Base-by-base conservation (phyloP, 306 rosid genomes). In the Acmispon strigosus region DNA sequence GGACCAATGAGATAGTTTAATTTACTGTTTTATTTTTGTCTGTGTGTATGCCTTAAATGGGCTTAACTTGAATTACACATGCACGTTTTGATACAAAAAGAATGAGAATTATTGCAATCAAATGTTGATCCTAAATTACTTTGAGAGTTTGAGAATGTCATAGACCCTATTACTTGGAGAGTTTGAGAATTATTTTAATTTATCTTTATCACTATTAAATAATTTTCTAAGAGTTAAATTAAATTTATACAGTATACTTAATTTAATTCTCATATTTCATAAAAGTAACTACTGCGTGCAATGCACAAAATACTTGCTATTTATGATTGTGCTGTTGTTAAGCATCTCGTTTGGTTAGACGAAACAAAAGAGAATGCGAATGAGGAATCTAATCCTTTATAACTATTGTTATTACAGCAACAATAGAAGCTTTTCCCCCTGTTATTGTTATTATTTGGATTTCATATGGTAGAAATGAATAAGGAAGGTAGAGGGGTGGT, bases 261-360 rank as follows among this genome's bases (percentile, higher is more conserved):
- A 2, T 27, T 27, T 27, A 27, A 27, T 4, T 27, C 34, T 27
- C 3, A 27, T 27, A 27, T 27, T 27, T 27, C 5, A 27, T 27
- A 27, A 27, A 27, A 27, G 4, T 27, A 27, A 27, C 34, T 27
- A 27, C n/a, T n/a, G 34, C 0, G 34, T 0, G 5, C 5, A 27
- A 27, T 27, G 34, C 34, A 27, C 5, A 4, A 4, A 22, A 27
- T 27, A 27, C 34, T 27, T 27, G 34, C 34, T 27, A 27, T 48
- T 71, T 57, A 5, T 4, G 8, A 47, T 14, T 61, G 18, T 11
- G 27, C 39, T 41, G 36, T 24, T 62, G 42, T 41, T 37, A 22
- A 39, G 19, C 51, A 66, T 76, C 39, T 76, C 15, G 66, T 66
- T 57, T 75, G 45, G 68, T 41, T 20, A 45, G 52, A 20, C 27